Conservation (phyloP, 306 rosid genomes). For the Castanospermum australe region DNA sequence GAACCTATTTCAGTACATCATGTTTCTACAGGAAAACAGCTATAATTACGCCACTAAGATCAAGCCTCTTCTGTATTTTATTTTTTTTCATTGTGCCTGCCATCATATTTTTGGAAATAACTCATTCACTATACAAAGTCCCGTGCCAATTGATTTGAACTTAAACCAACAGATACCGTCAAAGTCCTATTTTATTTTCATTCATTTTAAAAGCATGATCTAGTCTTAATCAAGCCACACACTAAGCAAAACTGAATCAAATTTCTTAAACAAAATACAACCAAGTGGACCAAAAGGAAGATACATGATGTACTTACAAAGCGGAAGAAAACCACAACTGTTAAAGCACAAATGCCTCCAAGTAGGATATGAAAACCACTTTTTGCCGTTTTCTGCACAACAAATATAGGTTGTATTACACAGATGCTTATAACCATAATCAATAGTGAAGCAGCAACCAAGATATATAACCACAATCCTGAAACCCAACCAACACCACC, state of each 20-base stretch:
- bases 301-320: constrained; percentile 63
- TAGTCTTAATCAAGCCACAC: constrained; percentile 19
- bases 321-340: constrained; percentile 93
- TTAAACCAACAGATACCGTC: constrained; percentile 15
- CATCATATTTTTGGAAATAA: constrained; percentile 15
- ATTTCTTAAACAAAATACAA: constrained; percentile 1
- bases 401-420: constrained; percentile 19
- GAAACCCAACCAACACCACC: neutral
- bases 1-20: neutral
- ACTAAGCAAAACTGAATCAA: constrained; percentile 15
- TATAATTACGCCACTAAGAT: neutral
- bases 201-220: neutral
- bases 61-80: constrained; percentile 11
- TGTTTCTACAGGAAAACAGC: neutral
- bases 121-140: neutral
- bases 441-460: constrained; percentile 21
- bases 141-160: neutral
- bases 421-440: constrained; percentile 12
- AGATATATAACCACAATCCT: neutral
- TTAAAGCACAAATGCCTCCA: constrained; percentile 94
- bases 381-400: constrained; percentile 85
- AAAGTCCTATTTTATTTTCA: constrained; percentile 16
- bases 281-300: constrained; percentile 19
- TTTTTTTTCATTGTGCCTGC: neutral
- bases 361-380: constrained; percentile 96